Conservation (phyloP, 2,329 filamentous ascomycete species). For the Colletotrichum limetticola region DNA sequence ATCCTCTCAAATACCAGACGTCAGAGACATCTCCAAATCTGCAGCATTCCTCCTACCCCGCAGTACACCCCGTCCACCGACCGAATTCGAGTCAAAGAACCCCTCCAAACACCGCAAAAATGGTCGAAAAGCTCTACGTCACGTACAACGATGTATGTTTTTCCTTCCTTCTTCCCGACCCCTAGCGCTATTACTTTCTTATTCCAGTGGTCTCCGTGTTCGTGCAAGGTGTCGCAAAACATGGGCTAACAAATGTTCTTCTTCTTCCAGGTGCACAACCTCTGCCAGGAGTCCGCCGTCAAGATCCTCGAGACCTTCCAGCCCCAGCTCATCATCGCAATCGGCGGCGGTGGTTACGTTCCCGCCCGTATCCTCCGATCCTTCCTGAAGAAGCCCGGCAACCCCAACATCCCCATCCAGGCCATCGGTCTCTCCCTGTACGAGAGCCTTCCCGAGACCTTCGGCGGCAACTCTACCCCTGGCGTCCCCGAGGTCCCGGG, state of each 20-base stretch:
- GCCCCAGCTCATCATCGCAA: constrained; percentile 97
- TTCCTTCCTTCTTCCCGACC: background rate
- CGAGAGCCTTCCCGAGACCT: constrained; percentile 76
- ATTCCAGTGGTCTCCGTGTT: background rate
- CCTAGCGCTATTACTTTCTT: background rate
- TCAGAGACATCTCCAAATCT: constrained; percentile 28
- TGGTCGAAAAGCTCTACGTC: constrained; percentile 88
- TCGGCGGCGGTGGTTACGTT: constrained; percentile 96
- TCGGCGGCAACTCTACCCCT: constrained; percentile 59
- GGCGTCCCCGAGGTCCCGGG: constrained; percentile 78
- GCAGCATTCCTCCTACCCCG: constrained; percentile 29
- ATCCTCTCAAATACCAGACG: background rate
- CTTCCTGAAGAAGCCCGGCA: constrained; percentile 90
- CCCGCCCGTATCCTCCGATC: constrained; percentile 96
- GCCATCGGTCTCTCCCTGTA: constrained; percentile 98
- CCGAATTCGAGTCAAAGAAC: background rate
- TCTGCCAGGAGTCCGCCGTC: constrained; percentile 88
- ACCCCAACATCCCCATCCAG: constrained; percentile 97
- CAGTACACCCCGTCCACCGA: constrained; percentile 8
- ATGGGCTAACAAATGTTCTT: background rate
- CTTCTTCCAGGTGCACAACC: constrained; percentile 84
- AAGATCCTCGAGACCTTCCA: constrained; percentile 86
- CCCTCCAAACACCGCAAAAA: constrained; percentile 55
- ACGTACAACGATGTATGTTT: constrained; percentile 87
- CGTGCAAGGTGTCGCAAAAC: background rate